Base-by-base conservation (phyloP, 768 basidiomycete genomes). In the Boletus reticulatus region DNA sequence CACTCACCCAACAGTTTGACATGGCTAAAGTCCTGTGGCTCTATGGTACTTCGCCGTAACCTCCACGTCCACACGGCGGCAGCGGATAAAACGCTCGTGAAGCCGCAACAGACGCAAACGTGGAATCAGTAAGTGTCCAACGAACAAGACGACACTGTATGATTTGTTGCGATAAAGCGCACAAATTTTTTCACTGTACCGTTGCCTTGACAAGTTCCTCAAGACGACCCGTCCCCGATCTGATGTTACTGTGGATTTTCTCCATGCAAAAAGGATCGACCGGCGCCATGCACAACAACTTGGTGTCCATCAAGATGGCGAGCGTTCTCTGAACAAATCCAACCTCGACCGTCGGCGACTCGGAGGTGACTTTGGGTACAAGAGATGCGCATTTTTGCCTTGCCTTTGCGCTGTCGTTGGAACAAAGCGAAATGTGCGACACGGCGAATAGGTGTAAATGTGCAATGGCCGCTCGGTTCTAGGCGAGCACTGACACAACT, bases 101-200 rank as follows among this genome's bases (percentile, higher is more conserved):
- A 36, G 54, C 51, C 53, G 19, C 61, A 52, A 62, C 37, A 10
- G 51, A 52, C 42, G 52, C 54, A 32, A 62, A 56, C 32, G 50
- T 50, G 38, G 43, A 32, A 44, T 12, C 42, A 62, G 67, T 66
- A 63, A 66, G 64, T 63, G 55, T 51, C 51, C 64, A 55, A 52
- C 42, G 45, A 52, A 68, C 47, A 51, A 55, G 54, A 49, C 16
- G 51, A 53, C 53, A 53, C 53, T 46, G 55, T 17, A 66, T 42
- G 51, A 43, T 53, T 20, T 55, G 66, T 53, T 56, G 55, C 43
- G 51, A 55, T 24, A 60, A 59, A 65, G 56, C 41, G 51, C 45
- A 13, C 48, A n/a, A n/a, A n/a, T n/a, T n/a, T 64, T 67, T 67
- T 55, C 56, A 64, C 67, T 65, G 67, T 53, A 14, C 48, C 48